Conservation (phyloP, 495 filamentous ascomycete species). For the Hyaloscypha hepaticicola region DNA sequence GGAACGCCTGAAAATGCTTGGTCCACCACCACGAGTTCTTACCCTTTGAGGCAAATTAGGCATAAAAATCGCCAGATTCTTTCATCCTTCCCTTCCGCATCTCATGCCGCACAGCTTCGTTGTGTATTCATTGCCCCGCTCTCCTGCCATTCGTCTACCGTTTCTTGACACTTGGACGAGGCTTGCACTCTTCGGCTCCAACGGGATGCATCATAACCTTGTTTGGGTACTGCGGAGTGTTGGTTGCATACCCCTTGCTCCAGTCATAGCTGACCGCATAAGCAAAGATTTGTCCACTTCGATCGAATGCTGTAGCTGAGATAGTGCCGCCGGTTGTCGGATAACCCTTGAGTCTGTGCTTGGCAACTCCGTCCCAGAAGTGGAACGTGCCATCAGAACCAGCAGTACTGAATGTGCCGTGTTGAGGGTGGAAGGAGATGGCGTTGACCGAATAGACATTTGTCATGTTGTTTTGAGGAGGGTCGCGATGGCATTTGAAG, state of each 20-base stretch:
- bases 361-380: slow-evolving; percentile 89
- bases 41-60: not conserved
- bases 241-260: slow-evolving; percentile 81
- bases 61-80: slow-evolving; percentile 12
- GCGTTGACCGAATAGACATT: slow-evolving; percentile 90
- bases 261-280: slow-evolving; percentile 95
- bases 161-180: slow-evolving; percentile 69
- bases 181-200: slow-evolving; percentile 76
- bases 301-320: slow-evolving; percentile 73
- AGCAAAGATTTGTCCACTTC: slow-evolving; percentile 76
- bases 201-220: slow-evolving; percentile 89
- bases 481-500: slow-evolving; percentile 91
- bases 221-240: slow-evolving; percentile 66
- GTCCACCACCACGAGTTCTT: not conserved
- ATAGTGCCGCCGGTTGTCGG: slow-evolving; percentile 82
- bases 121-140: not conserved
- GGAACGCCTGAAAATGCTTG: slow-evolving; percentile 23
- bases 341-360: slow-evolving; percentile 83
- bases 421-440: slow-evolving; percentile 83
- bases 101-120: not conserved
- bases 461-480: slow-evolving; percentile 59
- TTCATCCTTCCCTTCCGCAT: not conserved
- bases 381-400: slow-evolving; percentile 87
- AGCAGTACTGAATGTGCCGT: slow-evolving; percentile 88
- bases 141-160: slow-evolving; percentile 40